Evolutionary conservation across 805 yeast species (phyloP).

Genomic region (Candida montana): DNA sequence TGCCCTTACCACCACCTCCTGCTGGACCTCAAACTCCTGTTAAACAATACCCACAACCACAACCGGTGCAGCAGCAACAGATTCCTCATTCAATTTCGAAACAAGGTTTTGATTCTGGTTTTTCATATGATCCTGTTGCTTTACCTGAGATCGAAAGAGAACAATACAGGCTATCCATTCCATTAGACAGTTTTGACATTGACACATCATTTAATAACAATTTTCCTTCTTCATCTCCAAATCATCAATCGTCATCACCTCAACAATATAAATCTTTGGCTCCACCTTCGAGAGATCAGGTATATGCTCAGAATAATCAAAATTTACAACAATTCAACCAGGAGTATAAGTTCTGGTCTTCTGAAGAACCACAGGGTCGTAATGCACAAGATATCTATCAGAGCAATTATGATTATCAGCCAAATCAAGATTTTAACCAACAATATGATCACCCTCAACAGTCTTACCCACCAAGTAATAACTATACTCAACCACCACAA

Average conservation of each 20-base stretch:
- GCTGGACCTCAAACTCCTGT: no score
- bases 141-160: constrained; percentile 23
- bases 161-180: constrained; percentile 24
- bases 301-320: background rate
- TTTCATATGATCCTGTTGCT: constrained; percentile 19
- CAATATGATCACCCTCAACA: background rate
- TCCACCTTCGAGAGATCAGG: constrained; percentile 9
- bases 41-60: no score
- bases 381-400: background rate
- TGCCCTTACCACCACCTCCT: constrained; percentile 1
- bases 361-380: constrained; percentile 2
- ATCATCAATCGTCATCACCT: background rate
- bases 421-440: background rate
- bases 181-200: constrained; percentile 21
- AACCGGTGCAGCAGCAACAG: background rate
- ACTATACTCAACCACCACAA: no score
- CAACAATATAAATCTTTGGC: constrained; percentile 13
- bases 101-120: background rate
- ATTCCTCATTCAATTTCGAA: background rate
- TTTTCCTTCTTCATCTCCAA: background rate
- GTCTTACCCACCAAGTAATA: no score
- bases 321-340: background rate
- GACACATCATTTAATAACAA: constrained; percentile 1
- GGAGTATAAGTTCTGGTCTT: constrained; percentile 16
- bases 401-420: background rate